Evolutionary conservation across 202 grass and related monocot species (phyloP), one percentile per base, ranked within the genome.

Genomic region (Panicum hallii): DNA sequence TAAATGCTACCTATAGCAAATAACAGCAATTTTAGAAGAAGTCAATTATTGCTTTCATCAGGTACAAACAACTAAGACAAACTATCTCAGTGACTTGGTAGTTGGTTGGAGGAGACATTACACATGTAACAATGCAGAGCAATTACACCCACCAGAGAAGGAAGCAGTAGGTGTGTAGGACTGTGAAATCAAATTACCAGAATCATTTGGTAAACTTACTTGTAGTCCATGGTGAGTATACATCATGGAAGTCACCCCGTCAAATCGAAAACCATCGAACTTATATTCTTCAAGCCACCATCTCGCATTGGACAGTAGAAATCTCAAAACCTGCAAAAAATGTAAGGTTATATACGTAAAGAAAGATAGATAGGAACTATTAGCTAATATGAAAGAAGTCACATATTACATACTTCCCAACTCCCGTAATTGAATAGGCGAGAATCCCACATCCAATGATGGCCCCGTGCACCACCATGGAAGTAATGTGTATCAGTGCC

Each of bases 391-490:
- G 23, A 88, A 47, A 76, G 70, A 91, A 78, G 44, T 63, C 47
- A 58, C 36, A 16, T 43, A 26, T 79, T 84, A 73, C 79, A 34
- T 91, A 97, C 95, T 84, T 98, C 95, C 95, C 95, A 98, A 91
- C 80, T 95, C 54, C 95, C 92, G 66, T 98, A 98, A 74, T 98
- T 98, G 85, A 98, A 98, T 44, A 95, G 89, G 78, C 95, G 95
- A 84, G 95, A 98, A 93, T 98, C 95, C 95, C 95, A 97, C 92
- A 97, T 94, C 95, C 95, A 97, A 72, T 97, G 95, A 90, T 95
- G 86, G 28, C 95, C 95, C 9, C 90, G 92, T 47, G 86, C 20
- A 65, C 95, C 95, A 72, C 88, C 79, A 68, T 97, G 95, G 89
- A 97, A 97, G 65, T 97, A 97, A 88, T 97, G 95, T 72, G 90